Base-by-base conservation (phyloP, 805 yeast genomes). In the Hanseniaspora jakobsenii region DNA sequence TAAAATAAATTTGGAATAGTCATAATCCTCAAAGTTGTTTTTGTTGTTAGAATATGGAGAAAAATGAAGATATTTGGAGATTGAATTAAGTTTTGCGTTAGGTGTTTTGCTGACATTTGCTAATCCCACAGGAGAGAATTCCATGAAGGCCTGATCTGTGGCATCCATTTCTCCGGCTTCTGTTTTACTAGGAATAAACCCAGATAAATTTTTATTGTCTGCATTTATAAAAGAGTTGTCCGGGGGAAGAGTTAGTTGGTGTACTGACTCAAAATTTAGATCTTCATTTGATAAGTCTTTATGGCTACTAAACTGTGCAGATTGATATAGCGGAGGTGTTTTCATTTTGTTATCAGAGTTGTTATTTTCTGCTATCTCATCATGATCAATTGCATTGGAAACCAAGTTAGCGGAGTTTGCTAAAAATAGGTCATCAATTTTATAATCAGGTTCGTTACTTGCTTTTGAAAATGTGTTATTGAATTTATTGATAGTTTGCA, bases 81-180 rank as follows among this genome's bases (percentile, higher is more conserved):
- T n/a, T n/a, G n/a, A n/a, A n/a, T 32, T 32, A 7, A 32, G 14
- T 18, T 41, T 41, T n/a, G 38, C 38, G 22, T 41, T 41, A 1
- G 45, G 45, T 10, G 45, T 41, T 28, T 34, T 36, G 24, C 34
- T 41, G 9, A 41, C 32, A 23, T 34, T 41, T 10, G 45, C 32
- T 38, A 41, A 34, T 14, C 34, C 34, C 45, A 41, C 34, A 9
- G 45, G 45, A 8, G 45, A 41, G 7, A 41, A 23, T 18, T 41
- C 45, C n/a, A 41, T 7, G 16, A 41, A 21, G 3, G 45, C 45
- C 3, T 38, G 45, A 4, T 34, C 21, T 13, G 45, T 38, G 19
- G 34, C 34, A 21, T 41, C 45, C 38, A 41, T 27, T n/a, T 41
- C 45, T 28, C 34, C 45, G 2, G 45, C 22, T 8, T 41, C 34